Base-by-base conservation (phyloP, 768 basidiomycete genomes). In the Tricholoma saponaceum region DNA sequence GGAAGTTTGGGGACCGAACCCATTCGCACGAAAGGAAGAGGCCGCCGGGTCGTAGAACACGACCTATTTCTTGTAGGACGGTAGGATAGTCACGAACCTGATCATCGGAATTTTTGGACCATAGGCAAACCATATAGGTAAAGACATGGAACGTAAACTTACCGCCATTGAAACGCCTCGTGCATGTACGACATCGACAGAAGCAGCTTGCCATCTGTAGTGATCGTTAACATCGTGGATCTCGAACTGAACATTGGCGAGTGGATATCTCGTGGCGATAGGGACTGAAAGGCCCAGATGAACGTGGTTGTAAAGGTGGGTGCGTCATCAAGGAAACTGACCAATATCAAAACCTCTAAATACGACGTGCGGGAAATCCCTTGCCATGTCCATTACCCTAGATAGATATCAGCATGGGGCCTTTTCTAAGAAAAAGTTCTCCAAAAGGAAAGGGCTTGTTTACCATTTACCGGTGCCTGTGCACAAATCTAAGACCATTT, bases 301-400 rank as follows among this genome's bases (percentile, higher is more conserved):
- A 44, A 23, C 13, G 20, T 12, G 2, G 22, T 5, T 23, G 2
- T 2, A 44, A 44, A 8, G 22, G 12, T 18, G 41, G 2, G 43
- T 23, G 8, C 8, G 9, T 44, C 43, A 44, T n/a, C 43, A 44
- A 44, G 22, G 22, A 35, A 62, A 68, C 80, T 63, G 69, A 91
- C 90, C 90, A 62, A 90, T 86, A 71, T 93, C 91, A 52, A 90
- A 69, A 41, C 87, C 91, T 62, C 79, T 76, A 67, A 92, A 89
- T 63, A 73, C 71, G 59, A 83, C 86, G 63, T 81, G 74, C 16
- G 83, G 85, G 67, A 86, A 92, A 51, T 76, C 74, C 47, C 66
- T 69, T 55, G 86, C 87, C 85, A 92, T 87, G 62, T 90, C 87
- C 70, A 86, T 78, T 4, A 84, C 75, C 90, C 90, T 92, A 66